A percentile compares a stretch with the other conserved stretches of the same genome.
phyloP scores from a whole-genome alignment of 2,329 filamentous ascomycete genomes.

The Fusarium tupiense region DNA sequence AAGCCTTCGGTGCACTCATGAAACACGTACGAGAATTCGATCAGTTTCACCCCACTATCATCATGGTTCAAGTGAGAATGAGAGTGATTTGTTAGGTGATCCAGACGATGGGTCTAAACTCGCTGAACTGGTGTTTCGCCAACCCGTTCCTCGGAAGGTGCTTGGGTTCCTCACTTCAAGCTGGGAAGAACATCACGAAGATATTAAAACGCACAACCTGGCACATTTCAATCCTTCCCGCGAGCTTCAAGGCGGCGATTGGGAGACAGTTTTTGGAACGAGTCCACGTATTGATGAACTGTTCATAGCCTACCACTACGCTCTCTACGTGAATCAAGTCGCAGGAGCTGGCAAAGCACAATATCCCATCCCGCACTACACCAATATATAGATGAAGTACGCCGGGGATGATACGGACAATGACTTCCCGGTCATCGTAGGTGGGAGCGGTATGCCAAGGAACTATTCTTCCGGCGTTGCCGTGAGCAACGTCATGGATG shows the following conservation, averaged over 20 bases:
- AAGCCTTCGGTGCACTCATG: constrained; percentile 46
- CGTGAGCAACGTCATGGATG: constrained; percentile 39
- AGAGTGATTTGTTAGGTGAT: constrained; percentile 59
- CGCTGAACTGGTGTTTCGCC: constrained; percentile 44
- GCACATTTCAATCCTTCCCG: no score
- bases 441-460: constrained; percentile 42
- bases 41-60: constrained; percentile 54
- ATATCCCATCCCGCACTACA: constrained; percentile 43
- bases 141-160: constrained; percentile 15
- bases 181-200: constrained; percentile 11
- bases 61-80: constrained; percentile 66
- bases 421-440: constrained; percentile 39
- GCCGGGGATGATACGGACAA: constrained; percentile 30
- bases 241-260: constrained; percentile 8
- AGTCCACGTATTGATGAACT: constrained; percentile 36
- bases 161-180: neutral
- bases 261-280: constrained; percentile 45
- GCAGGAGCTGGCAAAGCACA: constrained; percentile 39
- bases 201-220: neutral
- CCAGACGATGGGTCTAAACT: constrained; percentile 54
- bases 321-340: constrained; percentile 40
- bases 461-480: constrained; percentile 45
- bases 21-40: constrained; percentile 52
- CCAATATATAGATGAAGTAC: constrained; percentile 44
- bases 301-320: constrained; percentile 46